phyloP scores from a whole-genome alignment of 2,329 filamentous ascomycete genomes.

The Claviceps maximensis region DNA sequence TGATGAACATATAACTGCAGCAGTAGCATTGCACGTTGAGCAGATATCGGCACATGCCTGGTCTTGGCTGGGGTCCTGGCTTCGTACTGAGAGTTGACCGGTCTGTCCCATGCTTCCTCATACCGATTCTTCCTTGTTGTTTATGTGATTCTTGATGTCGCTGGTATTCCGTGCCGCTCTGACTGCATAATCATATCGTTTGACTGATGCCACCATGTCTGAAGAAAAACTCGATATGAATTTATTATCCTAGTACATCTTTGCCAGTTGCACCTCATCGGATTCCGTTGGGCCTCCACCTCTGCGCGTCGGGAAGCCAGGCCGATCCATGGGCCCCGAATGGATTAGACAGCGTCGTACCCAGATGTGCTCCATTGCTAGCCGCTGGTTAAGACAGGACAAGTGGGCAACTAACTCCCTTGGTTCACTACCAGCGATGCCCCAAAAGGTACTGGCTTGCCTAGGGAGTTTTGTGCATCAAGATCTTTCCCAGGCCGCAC shows the following conservation, averaged over 20 bases:
- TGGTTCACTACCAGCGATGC: neutral
- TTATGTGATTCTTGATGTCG: neutral
- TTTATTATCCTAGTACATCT: neutral
- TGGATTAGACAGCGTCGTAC: slow-evolving; percentile 3
- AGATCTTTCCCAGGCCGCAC: neutral
- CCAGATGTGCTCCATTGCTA: slow-evolving; percentile 3
- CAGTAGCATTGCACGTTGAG: neutral
- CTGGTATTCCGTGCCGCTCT: neutral
- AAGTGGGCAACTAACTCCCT: neutral
- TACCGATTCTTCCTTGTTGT: neutral
- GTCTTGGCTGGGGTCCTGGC: neutral
- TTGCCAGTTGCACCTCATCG: neutral
- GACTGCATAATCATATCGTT: neutral
- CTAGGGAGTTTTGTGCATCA: neutral
- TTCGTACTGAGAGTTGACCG: neutral
- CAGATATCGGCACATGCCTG: neutral
- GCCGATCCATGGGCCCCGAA: slow-evolving; percentile 4
- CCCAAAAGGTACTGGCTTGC: neutral
- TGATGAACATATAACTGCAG: neutral
- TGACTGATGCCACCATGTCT: neutral
- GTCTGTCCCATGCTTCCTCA: neutral
- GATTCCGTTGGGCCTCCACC: slow-evolving; percentile 2
- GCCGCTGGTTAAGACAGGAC: neutral
- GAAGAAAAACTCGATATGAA: neutral
- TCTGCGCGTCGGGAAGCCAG: slow-evolving; percentile 3